Evolutionary conservation across 805 yeast genomes (phyloP), one percentile per base, ranked within the genome.

Genomic region (Candida qinlingensis): DNA sequence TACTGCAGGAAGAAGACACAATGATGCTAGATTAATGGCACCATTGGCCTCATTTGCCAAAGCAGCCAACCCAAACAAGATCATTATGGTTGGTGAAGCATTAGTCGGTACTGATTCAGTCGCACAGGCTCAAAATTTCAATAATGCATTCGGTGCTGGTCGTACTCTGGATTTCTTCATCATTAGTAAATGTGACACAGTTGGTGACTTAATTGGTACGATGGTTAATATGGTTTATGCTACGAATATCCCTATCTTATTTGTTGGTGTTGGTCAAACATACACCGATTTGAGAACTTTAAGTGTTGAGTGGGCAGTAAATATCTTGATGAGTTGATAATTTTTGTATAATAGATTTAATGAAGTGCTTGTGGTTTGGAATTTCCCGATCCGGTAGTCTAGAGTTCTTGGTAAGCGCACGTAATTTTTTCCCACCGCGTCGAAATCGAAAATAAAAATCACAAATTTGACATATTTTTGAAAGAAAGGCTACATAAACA

Each of bases 21-120:
- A 92, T 56, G 97, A 94, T 65, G 85, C 94, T 13, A 83, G 92
- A 49, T 74, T 92, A 53, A 92, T 92, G 99, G 92, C 97, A 0
- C 96, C 97, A 7, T 71, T 92, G 55, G 95, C 90, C 57, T 88
- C 92, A 48, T 92, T 92, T 66, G 98, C 97, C 13, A 89, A 87
- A 59, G 91, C 95, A 44, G 98, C 98, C 3, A 77, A 88, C 44
- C 99, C 98, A 0, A 94, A 92, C 68, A 92, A 88, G 65, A 92
- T 92, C 59, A 91, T 92, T 62, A 94, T 94, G 98, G 99, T 92
- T 19, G 98, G 97, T 39, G 99, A 92, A 67, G 99, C 99, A 0
- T 72, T 92, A 37, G 98, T 92, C 1, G 99, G 99, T 13, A 91
- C 98, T 0, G 99, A 92, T 64, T 88, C 97, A 1, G 97, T 94